Evolutionary conservation across 2,329 filamentous ascomycete genomes (phyloP).

Genomic region (Parascedosporium putredinis): DNA sequence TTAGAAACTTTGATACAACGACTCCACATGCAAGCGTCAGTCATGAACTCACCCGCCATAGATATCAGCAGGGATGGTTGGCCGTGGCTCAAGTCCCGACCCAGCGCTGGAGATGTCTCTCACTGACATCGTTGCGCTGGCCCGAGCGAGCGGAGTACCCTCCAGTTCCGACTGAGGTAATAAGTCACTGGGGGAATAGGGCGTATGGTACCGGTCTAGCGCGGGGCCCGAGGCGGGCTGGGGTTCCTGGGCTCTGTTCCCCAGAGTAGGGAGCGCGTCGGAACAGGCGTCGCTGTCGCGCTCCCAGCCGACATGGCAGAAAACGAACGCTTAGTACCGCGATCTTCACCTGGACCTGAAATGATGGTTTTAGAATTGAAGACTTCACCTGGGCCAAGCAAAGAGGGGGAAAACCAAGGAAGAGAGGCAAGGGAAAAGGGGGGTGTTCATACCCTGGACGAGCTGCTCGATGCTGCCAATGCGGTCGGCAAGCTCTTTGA

Average conservation of each 20-base stretch:
- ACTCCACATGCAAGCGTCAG: background rate
- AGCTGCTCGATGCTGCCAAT: constrained; percentile 76
- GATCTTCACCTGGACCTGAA: constrained; percentile 12
- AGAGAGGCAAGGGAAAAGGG: too few relatives aligned
- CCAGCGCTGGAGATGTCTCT: background rate
- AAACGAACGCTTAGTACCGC: constrained; percentile 23
- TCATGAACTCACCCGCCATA: constrained; percentile 32
- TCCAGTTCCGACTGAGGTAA: constrained; percentile 29
- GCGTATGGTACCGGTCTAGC: constrained; percentile 15
- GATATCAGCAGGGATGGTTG: constrained; percentile 31
- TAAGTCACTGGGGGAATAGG: constrained; percentile 30
- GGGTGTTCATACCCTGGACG: constrained; percentile 24
- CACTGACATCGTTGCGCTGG: background rate
- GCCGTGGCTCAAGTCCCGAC: constrained; percentile 16
- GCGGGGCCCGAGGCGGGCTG: constrained; percentile 27
- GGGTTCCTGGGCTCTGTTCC: constrained; percentile 34
- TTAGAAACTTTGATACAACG: background rate
- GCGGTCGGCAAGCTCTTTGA: constrained; percentile 81
- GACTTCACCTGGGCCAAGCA: background rate
- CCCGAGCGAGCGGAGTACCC: background rate
- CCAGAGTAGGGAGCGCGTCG: constrained; percentile 34
- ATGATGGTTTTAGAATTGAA: constrained; percentile 5
- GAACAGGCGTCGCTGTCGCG: constrained; percentile 22
- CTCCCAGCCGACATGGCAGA: constrained; percentile 24
- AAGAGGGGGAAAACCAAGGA: background rate